Conservation (phyloP, 2,329 filamentous ascomycete species). For the Diaporthe batatas region DNA sequence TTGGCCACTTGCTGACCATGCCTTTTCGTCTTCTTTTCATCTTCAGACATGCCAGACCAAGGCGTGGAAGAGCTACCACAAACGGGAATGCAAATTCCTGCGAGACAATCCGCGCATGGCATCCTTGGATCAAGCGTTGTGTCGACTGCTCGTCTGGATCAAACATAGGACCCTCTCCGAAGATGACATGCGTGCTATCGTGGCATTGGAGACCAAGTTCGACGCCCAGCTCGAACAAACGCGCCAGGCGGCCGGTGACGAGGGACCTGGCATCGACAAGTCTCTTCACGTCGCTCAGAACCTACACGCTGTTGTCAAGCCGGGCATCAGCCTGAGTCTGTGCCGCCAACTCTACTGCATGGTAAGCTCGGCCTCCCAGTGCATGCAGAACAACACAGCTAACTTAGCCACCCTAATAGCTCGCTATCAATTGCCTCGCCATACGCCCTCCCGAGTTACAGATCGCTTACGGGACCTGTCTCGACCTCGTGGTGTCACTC, state of each 20-base stretch:
- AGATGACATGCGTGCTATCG: slow-evolving; percentile 42
- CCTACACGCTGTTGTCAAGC: slow-evolving; percentile 39
- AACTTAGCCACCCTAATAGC: slow-evolving; percentile 38
- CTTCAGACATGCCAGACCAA: slow-evolving; percentile 48
- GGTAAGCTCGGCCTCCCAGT: slow-evolving; percentile 39
- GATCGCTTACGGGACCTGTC: slow-evolving; percentile 46
- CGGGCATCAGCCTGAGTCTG: slow-evolving; percentile 35
- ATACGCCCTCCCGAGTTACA: slow-evolving; percentile 45
- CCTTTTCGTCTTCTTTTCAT: background rate
- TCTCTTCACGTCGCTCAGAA: slow-evolving; percentile 38
- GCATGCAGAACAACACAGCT: background rate
- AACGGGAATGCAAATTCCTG: slow-evolving; percentile 49
- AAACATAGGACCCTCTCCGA: slow-evolving; percentile 44
- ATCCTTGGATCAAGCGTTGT: slow-evolving; percentile 43
- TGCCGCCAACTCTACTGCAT: slow-evolving; percentile 43
- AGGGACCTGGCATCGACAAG: slow-evolving; percentile 12
- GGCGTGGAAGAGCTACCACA: slow-evolving; percentile 50
- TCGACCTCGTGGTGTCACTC: slow-evolving; percentile 50
- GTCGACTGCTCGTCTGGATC: slow-evolving; percentile 48
- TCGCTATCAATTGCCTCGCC: slow-evolving; percentile 47
- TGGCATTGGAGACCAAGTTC: slow-evolving; percentile 47
- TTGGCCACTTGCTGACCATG: background rate
- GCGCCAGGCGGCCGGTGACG: slow-evolving; percentile 37
- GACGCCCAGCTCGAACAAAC: slow-evolving; percentile 42
- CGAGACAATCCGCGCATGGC: slow-evolving; percentile 41